Base-by-base conservation (phyloP, 2,329 filamentous ascomycete species). In the Chaetomiaceae sp. region DNA sequence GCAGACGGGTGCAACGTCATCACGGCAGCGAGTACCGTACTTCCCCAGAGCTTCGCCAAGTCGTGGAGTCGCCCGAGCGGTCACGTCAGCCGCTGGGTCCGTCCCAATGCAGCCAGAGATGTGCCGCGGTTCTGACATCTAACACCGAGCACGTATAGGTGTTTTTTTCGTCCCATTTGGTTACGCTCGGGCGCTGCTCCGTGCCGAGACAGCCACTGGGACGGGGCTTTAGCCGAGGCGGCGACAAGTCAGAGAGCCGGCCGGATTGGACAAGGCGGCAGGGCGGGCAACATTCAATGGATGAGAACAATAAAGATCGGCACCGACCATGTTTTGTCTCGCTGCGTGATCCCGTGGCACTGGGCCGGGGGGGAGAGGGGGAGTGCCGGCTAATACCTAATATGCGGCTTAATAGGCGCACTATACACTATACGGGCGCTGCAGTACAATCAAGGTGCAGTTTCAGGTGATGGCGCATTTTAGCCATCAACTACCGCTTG, bases 401-500 rank as follows among this genome's bases (percentile, higher is more conserved):
- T 36, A 19, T 27, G 19, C 35, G 45, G 45, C 8, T 48, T 43
- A 44, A 48, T 48, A 20, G 35, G 17, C 18, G 40, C 36, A 43
- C 29, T 52, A 49, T 40, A 44, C 19, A 20, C 18, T 15, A n/a
- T n/a, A n/a, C 18, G 20, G 48, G 38, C 45, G 49, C 35, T 46
- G n/a, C n/a, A n/a, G n/a, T n/a, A n/a, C 37, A 35, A 48, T 47
- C 12, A 38, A 42, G 43, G 15, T 36, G 45, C 40, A 47, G 45
- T 56, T 56, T 53, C 54, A 58, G 43, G 49, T 42, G 32, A 53
- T 32, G 47, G 49, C 38, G 42, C 45, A 54, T 38, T 56, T 57
- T 57, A 56, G 41, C 56, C 55, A 58, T 51, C 56, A 53, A 53
- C 53, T 55, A 46, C 53, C 52, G 48, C 52, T 55, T 54, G 51